Evolutionary conservation across 2,329 filamentous ascomycete species (phyloP), one percentile per base, ranked within the genome.

Genomic region (Verticillium alfalfae): DNA sequence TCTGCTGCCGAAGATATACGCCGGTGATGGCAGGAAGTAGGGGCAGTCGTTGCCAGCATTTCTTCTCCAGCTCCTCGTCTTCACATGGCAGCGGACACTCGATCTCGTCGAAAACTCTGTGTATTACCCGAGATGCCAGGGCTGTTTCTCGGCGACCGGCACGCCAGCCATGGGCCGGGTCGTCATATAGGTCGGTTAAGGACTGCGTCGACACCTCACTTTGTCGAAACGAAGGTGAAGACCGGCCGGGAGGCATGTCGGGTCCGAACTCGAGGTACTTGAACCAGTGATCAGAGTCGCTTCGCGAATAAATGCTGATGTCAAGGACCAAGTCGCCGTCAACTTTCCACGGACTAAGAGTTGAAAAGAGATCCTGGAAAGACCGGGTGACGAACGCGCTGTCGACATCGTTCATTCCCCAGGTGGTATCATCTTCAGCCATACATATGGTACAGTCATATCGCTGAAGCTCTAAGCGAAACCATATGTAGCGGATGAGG

Each of bases 1-100:
- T 76, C 64, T 77, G 75, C 64, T 73, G 73, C 55, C 75, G 74
- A 62, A 77, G 63, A 56, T 76, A 70, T 60, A 76, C 65, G 62
- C 64, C 66, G 39, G 66, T 68, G 58, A 77, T 67, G 34, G 65
- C 72, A 6, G 72, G 70, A 61, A 75, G 71, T 6, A 67, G 66
- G 57, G 75, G 72, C 15, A 76, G 70, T 60, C 63, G 58, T 55
- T 65, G 66, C 73, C 72, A 77, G 72, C 72, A 74, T 58, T 70
- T 58, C 61, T 65, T 64, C 63, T 74, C 71, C 55, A 57, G 54
- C 63, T 68, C 63, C 54, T 69, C 63, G 45, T 70, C 64, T 26
- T 68, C 60, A 61, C 73, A 72, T 54, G 67, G 67, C 60, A 68
- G 68, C 58, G 70, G 62, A 56, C 58, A 63, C 68, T 74, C 70